Base-by-base conservation (phyloP, 176 grass and related monocot species). In the Eragrostis curvula region DNA sequence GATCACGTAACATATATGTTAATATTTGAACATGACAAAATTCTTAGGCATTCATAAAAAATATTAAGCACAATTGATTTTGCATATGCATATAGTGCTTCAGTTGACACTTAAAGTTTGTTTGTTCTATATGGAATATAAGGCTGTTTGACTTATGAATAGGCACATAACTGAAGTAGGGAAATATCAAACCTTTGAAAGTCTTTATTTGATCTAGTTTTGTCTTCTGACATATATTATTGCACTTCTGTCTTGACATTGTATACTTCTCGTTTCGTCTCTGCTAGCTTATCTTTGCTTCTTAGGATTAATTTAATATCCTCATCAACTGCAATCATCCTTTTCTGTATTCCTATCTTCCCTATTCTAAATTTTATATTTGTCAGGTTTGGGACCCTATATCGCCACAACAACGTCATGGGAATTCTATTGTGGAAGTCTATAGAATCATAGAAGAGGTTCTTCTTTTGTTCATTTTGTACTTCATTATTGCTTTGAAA, bases 371-470 rank as follows among this genome's bases (percentile, higher is more conserved):
- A 55, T 63, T 77, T 84, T 78, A 66, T 71, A 21, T 50, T 79
- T 24, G 27, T 62, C 87, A 99, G 96, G 85, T 51, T 76, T 99
- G 96, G 96, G 92, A 96, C 81, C 91, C 96, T 76, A 99, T 99
- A 95, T 99, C 96, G 63, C 91, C 89, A 88, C 96, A 99, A 78
- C 92, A 91, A 76, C 96, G 91, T 30, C 96, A 99, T 90, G 93
- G 88, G 41, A 87, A 39, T 86, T 99, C 96, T 82, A 96, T 99
- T 74, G 90, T 96, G 65, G 96, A 99, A 91, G 91, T 99, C 64
- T 99, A 93, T 68, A 95, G 93, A 87, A 99, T 99, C 71, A 91
- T 99, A 84, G 90, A 99, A 95, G 96, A 96, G 93, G 96, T 99
- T 75, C 61, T 70, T 65, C 9, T 90, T 82, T 66, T 77, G 50